A percentile compares a stretch with the other conserved stretches of the same genome.
These are phyloP conservation scores for Nigrospora oryzae DNA, from an alignment of 2,329 filamentous ascomycete genomes.

Conservation along the genomic window DNA sequence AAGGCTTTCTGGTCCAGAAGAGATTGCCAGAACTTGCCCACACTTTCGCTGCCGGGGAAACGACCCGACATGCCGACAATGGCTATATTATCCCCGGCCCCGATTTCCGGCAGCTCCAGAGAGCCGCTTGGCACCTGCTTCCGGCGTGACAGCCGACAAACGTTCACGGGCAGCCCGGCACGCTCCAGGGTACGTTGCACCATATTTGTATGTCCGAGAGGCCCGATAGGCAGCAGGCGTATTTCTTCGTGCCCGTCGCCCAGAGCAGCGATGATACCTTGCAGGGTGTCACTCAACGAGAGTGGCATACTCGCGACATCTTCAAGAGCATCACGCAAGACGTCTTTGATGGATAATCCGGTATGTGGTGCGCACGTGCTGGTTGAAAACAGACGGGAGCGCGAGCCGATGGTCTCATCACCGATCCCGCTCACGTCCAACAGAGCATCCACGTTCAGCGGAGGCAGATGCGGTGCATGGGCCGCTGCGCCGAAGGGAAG, in stretches of 20 bases:
- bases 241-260: not conserved
- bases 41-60: slow-evolving; percentile 21
- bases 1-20: slow-evolving; percentile 5
- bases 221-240: slow-evolving; percentile 4
- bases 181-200: slow-evolving; percentile 7
- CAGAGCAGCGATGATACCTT: not conserved
- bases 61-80: slow-evolving; percentile 27
- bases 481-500: not conserved
- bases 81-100: slow-evolving; percentile 14
- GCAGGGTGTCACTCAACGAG: not conserved
- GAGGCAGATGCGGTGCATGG: not conserved
- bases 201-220: slow-evolving; percentile 8
- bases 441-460: not conserved
- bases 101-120: not conserved
- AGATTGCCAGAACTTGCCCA: slow-evolving; percentile 23
- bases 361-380: not conserved
- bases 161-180: slow-evolving; percentile 1
- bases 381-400: not conserved
- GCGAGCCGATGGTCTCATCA: not conserved
- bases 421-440: not conserved
- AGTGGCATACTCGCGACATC: not conserved
- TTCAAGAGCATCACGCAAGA: not conserved
- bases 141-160: not conserved
- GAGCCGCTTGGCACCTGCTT: slow-evolving; percentile 5
- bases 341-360: not conserved